Conservation (phyloP, 73 alveolate genomes). For the Tetrahymena borealis region DNA sequence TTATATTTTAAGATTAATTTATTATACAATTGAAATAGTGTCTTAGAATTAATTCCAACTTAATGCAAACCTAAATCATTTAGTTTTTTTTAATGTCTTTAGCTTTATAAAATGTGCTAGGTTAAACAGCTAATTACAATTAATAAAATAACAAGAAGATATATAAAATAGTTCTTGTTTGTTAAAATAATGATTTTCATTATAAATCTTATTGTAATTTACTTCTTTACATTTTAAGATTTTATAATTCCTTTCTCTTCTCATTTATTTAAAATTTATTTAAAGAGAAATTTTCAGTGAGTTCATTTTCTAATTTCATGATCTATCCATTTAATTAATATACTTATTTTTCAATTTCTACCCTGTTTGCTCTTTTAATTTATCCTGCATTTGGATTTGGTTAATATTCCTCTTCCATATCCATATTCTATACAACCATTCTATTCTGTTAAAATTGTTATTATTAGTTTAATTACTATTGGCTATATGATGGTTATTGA, state of each 20-base stretch:
- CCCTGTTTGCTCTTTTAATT: neutral
- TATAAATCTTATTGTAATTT: neutral
- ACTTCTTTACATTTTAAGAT: neutral
- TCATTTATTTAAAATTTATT: constrained; percentile 18
- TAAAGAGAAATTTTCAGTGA: constrained; percentile 23
- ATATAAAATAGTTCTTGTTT: too few relatives aligned
- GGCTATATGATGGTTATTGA: too few relatives aligned
- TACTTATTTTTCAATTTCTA: constrained; percentile 2
- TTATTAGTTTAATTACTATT: too few relatives aligned
- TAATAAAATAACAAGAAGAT: too few relatives aligned
- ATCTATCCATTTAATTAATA: neutral
- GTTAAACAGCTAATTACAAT: too few relatives aligned
- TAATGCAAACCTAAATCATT: too few relatives aligned
- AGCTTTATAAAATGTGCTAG: too few relatives aligned
- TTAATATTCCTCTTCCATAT: neutral
- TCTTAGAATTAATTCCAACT: too few relatives aligned
- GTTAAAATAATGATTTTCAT: neutral
- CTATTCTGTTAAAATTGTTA: neutral
- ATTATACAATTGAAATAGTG: too few relatives aligned
- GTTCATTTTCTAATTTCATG: constrained; percentile 13
- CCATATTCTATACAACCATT: neutral
- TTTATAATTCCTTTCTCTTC: constrained; percentile 3
- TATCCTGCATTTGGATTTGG: neutral
- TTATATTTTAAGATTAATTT: too few relatives aligned
- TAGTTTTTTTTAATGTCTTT: too few relatives aligned